phyloP scores from a whole-genome alignment of 805 yeast genomes.

The Kregervanrija delftensis region DNA sequence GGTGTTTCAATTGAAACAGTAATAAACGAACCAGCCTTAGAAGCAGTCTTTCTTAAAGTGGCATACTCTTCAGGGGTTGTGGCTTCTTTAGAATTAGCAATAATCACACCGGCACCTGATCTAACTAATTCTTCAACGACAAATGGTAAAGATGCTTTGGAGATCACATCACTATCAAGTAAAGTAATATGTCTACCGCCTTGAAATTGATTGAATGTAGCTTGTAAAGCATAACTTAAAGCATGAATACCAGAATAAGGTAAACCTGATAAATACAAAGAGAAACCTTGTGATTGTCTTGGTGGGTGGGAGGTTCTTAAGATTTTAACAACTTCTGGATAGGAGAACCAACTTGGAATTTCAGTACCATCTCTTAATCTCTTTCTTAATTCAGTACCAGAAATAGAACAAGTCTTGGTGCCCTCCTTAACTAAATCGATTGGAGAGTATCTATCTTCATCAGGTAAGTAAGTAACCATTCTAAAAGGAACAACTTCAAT shows the following conservation, averaged over 20 bases:
- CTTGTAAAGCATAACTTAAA: slow-evolving; percentile 76
- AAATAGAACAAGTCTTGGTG: slow-evolving; percentile 71
- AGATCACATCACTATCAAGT: slow-evolving; percentile 31
- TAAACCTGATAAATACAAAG: slow-evolving; percentile 56
- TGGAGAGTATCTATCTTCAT: slow-evolving; percentile 91
- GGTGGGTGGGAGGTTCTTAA: slow-evolving; percentile 92
- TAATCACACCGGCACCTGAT: slow-evolving; percentile 89
- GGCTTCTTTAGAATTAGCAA: slow-evolving; percentile 43
- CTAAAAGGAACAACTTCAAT: slow-evolving; percentile 93
- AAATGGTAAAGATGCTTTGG: slow-evolving; percentile 42
- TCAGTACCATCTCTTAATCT: slow-evolving; percentile 79
- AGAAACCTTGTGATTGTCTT: slow-evolving; percentile 82
- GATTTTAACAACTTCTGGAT: slow-evolving; percentile 90
- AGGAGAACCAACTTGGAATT: slow-evolving; percentile 96
- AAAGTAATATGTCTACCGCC: slow-evolving; percentile 77
- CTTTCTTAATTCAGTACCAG: slow-evolving; percentile 92
- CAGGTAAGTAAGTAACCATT: slow-evolving; percentile 95
- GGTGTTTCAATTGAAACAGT: slow-evolving; percentile 46
- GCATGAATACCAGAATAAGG: slow-evolving; percentile 56
- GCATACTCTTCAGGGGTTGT: slow-evolving; percentile 36
- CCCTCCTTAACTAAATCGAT: slow-evolving; percentile 82
- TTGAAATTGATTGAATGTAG: slow-evolving; percentile 82
- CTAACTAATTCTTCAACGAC: slow-evolving; percentile 71
- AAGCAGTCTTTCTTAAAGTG: slow-evolving; percentile 35
- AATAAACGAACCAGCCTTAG: slow-evolving; percentile 45